Evolutionary conservation across 192 early-diverging fungal species (phyloP), one percentile per base, ranked within the genome.

Genomic region (Backusella tuberculispora): DNA sequence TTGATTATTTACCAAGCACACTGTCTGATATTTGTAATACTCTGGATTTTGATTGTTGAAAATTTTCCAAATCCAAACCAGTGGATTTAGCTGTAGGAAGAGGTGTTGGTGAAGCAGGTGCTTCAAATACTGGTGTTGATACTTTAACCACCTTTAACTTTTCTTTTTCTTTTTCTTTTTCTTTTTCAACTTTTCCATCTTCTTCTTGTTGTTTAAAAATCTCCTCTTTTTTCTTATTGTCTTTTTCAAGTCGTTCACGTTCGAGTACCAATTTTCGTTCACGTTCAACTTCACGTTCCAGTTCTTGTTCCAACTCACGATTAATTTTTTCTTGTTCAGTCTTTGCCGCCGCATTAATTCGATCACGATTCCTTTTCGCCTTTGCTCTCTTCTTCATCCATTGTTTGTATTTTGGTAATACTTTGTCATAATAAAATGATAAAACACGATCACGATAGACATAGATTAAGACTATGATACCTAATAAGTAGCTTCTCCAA

Each of bases 401-500:
- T 3, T 60, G 19, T 9, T 41, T 68, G 48, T 40, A 63, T n/a
- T 46, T 69, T 40, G 75, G 75, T 21, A 71, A 46, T 43, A 65
- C 60, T 19, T 63, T 47, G 3, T 34, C 48, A 13, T 26, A 45
- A 47, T 71, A 64, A 64, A 76, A 65, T n/a, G 34, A 34, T 10
- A 38, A 8, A n/a, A 63, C 40, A 17, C 37, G 41, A 12, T 63
- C 63, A 1, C 76, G 69, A 40, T 78, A 64, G n/a, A 72, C 34
- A 60, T 81, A 81, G 1, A 40, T 24, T 3, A 69, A 44, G 2
- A 45, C 66, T 3, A 68, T 2, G 6, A 75, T 17, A 13, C 72
- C 29, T 3, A 82, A 21, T 6, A 82, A 5, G 53, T 72, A 78
- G 7, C 46, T 72, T 45, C 78, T 76, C 77, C 81, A 82, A 50